Conservation (phyloP, 176 grass and related monocot species). For the Oryza coarctata region DNA sequence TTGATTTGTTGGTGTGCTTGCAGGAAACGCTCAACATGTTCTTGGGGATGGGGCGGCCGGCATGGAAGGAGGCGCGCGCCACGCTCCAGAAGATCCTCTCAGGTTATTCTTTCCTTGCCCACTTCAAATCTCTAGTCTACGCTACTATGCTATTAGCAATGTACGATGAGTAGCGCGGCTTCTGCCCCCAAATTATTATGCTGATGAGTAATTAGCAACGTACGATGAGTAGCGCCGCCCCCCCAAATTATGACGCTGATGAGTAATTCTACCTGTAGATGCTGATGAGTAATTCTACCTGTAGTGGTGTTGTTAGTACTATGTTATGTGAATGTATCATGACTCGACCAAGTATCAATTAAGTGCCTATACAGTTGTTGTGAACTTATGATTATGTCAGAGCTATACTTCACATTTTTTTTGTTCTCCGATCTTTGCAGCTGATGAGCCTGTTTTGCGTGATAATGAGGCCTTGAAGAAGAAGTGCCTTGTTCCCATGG, state of each 20-base stretch:
- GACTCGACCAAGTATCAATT: neutral
- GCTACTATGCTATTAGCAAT: neutral
- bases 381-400: no score
- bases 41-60: conserved; percentile 73
- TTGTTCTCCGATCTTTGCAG: conserved; percentile 37
- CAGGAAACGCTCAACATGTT: conserved; percentile 95
- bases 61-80: conserved; percentile 88
- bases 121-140: neutral
- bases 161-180: neutral
- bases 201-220: neutral
- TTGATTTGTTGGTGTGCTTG: neutral
- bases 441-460: conserved; percentile 71
- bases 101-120: conserved; percentile 34
- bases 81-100: conserved; percentile 88
- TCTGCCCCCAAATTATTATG: neutral
- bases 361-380: neutral
- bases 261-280: no score
- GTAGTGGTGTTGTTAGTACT: neutral
- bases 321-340: neutral
- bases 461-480: conserved; percentile 74
- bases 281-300: neutral
- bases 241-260: neutral
- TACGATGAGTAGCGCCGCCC: neutral
- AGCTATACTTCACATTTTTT: no score
- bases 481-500: conserved; percentile 84